Base-by-base conservation (phyloP, 148 eudicot species). In the Chenopodium album region DNA sequence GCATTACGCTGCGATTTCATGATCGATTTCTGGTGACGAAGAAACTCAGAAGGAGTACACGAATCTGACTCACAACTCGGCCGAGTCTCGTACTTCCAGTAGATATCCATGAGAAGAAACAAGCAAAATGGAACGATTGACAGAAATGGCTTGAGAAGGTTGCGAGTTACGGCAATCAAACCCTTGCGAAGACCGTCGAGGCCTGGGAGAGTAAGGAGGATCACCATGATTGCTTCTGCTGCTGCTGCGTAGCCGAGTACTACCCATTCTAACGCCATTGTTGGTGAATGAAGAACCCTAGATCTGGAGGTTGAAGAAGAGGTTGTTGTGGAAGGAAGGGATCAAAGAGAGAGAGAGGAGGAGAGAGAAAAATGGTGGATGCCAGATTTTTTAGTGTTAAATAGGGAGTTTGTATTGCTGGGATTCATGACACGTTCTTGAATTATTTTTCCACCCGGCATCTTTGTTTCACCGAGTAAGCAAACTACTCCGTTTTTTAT, bases 191-290 rank as follows among this genome's bases (percentile, higher is more conserved):
- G 85, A 0, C 86, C 82, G 83, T 90, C 89, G 26, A 94, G 90
- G 32, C 98, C 97, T 0, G 98, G 98, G 29, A 94, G 72, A 20
- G 98, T 94, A 4, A 94, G 85, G 56, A 94, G 89, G 73, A 94
- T 83, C 78, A 94, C 82, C 98, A 94, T 91, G 72, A 92, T 86
- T 20, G 98, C 98, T 71, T 94, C 98, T 2, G 97, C 97, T 0
- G 80, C 98, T 3, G 98, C 97, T 9, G 97, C 97, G 89, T 94
- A 94, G 41, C 98, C 94, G 19, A 94, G 89, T 4, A 94, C 94
- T 3, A 94, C 92, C 98, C 98, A 94, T 59, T 94, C 97, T 63
- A 94, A 78, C 62, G 98, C 98, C 98, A 94, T 94, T 82, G 84
- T 16, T 76, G 75, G 44, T 8, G 69, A 13, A 65, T 31, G 14